Percentiles rank a stretch among this genome's conserved stretches.
phyloP scores from a whole-genome alignment of 1,284 basidiomycete species.

The Bjerkandera adusta region DNA sequence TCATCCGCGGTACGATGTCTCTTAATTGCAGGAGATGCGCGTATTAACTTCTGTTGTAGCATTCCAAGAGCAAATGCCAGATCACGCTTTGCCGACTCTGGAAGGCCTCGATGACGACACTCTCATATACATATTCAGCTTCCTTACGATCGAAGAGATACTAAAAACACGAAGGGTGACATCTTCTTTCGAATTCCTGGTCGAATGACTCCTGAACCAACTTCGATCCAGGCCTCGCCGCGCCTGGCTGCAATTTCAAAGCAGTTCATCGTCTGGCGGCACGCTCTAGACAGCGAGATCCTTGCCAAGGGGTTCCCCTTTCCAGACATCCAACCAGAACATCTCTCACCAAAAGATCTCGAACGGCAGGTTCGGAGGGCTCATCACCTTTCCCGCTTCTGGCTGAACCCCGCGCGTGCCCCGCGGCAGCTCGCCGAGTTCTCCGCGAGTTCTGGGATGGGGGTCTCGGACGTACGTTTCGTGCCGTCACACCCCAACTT shows the following conservation, averaged over 20 bases:
- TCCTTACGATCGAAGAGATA: constrained; percentile 46
- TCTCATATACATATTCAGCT: constrained; percentile 45
- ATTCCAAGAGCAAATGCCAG: too few species aligned
- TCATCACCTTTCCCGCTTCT: constrained; percentile 43
- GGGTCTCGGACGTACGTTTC: constrained; percentile 51
- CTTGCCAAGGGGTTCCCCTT: constrained; percentile 47
- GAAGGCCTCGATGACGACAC: constrained; percentile 41
- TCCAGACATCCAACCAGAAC: constrained; percentile 29
- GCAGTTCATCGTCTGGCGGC: constrained; percentile 53
- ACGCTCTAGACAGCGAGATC: constrained; percentile 42
- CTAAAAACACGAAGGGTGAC: constrained; percentile 45
- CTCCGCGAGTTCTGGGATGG: constrained; percentile 34
- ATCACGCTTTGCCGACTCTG: too few species aligned
- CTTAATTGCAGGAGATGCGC: too few species aligned
- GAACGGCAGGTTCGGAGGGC: constrained; percentile 43
- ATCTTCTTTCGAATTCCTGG: constrained; percentile 2
- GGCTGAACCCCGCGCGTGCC: constrained; percentile 35
- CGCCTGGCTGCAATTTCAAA: constrained; percentile 41
- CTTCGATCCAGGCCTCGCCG: constrained; percentile 55
- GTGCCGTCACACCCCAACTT: constrained; percentile 41
- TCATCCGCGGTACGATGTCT: too few species aligned
- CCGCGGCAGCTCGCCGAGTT: constrained; percentile 22
- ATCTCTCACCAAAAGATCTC: constrained; percentile 37
- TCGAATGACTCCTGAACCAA: too few species aligned
- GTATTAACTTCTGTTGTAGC: too few species aligned